Base-by-base conservation (phyloP, 768 basidiomycete species). In the Lactarius deliciosus region DNA sequence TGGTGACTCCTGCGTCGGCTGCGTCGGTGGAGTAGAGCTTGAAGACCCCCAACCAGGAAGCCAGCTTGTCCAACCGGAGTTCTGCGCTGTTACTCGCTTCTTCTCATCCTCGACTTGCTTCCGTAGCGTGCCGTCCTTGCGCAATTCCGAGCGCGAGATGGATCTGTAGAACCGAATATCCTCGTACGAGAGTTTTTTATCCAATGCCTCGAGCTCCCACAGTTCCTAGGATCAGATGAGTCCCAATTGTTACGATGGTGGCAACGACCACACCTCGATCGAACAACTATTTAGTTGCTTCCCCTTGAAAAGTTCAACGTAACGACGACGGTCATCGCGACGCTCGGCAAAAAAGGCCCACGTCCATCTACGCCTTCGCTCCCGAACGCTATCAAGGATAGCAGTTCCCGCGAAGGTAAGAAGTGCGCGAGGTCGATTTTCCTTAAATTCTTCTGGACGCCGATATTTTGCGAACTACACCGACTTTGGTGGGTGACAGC, bases 81-180 rank as follows among this genome's bases (percentile, higher is more conserved):
- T 80, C 69, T 82, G 78, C 28, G 77, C 64, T 64, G 84, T 81
- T 68, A 82, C 77, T 65, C 82, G 81, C 64, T 82, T 81, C 73
- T 82, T 82, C 72, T 87, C 87, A 72, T 92, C 90, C 62, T 93
- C 82, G 47, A 83, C 76, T 72, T 86, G 87, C 71, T 84, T 83
- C 57, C 81, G 79, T 41, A 89, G 78, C 2, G 86, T 91, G 25
- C 86, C 81, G 72, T 98, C 94, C 75, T 98, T 94, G 71, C 89
- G 87, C 18, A 96, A 81, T 69, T 87, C 87, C 2, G 94, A 94
- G 32, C 92, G 88, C 0, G 94, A 92, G 67, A 98, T 93, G 4
- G 95, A 98, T 38, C 97, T 87, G 78, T 98, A 99, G 78, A 98
- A 97, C 4, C 96, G 89, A 60, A 99, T 88, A 73, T 98, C 97